A percentile compares a stretch with the other conserved stretches of the same genome.
Evolutionary conservation across 148 eudicot species (phyloP).

Genomic region (Selenicereus undatus): DNA sequence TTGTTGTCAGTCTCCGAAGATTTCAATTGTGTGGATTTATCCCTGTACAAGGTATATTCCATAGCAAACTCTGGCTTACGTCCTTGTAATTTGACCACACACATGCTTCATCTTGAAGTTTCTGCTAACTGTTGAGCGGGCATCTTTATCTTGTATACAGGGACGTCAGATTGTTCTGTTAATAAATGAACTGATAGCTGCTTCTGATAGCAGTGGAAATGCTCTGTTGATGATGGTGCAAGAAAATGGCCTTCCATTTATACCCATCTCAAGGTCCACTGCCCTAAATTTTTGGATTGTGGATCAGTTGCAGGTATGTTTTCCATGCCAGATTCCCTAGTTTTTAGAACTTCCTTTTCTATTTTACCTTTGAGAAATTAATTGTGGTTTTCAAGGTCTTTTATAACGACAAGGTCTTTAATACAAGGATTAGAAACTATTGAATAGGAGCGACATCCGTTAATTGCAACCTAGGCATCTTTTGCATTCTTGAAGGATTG

Average conservation of each 20-base stretch:
- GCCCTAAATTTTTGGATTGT: slow-evolving; percentile 49
- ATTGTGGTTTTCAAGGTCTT: background rate
- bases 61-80: background rate
- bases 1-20: slow-evolving; percentile 66
- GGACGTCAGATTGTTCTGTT: slow-evolving; percentile 79
- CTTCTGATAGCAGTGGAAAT: slow-evolving; percentile 58
- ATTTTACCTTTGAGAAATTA: background rate
- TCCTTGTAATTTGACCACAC: background rate
- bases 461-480: background rate
- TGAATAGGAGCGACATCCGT: background rate
- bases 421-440: background rate
- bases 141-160: slow-evolving; percentile 36
- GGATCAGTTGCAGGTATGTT: slow-evolving; percentile 56
- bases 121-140: background rate
- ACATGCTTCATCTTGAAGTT: background rate
- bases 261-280: slow-evolving; percentile 39
- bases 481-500: background rate
- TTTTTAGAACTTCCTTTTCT: background rate
- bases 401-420: background rate
- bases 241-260: slow-evolving; percentile 64
- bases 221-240: slow-evolving; percentile 73
- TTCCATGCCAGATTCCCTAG: background rate
- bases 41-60: slow-evolving; percentile 71
- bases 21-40: slow-evolving; percentile 79
- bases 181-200: slow-evolving; percentile 48